Conservation (phyloP, 192 early-diverging fungal species). For the Backusella luteola region DNA sequence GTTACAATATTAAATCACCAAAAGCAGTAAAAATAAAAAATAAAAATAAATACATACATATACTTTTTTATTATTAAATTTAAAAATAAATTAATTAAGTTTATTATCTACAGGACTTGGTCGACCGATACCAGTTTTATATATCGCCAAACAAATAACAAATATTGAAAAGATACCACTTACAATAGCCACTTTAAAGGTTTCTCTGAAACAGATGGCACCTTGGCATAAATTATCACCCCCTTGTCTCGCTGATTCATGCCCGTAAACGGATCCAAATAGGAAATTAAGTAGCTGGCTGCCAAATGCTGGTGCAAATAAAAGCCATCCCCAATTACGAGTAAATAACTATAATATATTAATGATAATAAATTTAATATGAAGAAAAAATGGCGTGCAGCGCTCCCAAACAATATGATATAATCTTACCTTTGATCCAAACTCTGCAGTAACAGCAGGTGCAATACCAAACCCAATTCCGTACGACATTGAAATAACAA, state of each 20-base stretch:
- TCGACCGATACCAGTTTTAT: slow-evolving; percentile 2
- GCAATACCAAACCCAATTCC: slow-evolving; percentile 35
- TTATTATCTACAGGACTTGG: not conserved
- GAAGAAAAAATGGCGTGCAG: too few species aligned
- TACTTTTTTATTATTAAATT: not conserved
- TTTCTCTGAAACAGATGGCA: slow-evolving; percentile 14
- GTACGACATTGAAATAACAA: slow-evolving; percentile 25
- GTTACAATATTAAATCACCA: not conserved
- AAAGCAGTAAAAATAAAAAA: not conserved
- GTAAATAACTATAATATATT: slow-evolving; percentile 29
- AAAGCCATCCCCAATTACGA: slow-evolving; percentile 36
- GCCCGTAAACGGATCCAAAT: slow-evolving; percentile 33
- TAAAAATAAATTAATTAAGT: not conserved
- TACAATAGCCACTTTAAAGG: slow-evolving; percentile 19
- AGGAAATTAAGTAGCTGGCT: slow-evolving; percentile 33
- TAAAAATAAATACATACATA: not conserved
- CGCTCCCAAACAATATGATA: too few species aligned
- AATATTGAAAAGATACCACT: not conserved
- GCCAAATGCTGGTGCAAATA: slow-evolving; percentile 36
- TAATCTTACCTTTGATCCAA: slow-evolving; percentile 25
- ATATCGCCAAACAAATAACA: not conserved
- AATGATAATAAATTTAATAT: not conserved
- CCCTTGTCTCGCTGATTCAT: slow-evolving; percentile 22
- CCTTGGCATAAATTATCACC: slow-evolving; percentile 23
- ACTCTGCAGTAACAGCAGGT: slow-evolving; percentile 28